Percentiles rank a stretch among this genome's conserved stretches.
phyloP scores from a whole-genome alignment of 1,284 basidiomycete species.

The Cryptococcus wingfieldii region DNA sequence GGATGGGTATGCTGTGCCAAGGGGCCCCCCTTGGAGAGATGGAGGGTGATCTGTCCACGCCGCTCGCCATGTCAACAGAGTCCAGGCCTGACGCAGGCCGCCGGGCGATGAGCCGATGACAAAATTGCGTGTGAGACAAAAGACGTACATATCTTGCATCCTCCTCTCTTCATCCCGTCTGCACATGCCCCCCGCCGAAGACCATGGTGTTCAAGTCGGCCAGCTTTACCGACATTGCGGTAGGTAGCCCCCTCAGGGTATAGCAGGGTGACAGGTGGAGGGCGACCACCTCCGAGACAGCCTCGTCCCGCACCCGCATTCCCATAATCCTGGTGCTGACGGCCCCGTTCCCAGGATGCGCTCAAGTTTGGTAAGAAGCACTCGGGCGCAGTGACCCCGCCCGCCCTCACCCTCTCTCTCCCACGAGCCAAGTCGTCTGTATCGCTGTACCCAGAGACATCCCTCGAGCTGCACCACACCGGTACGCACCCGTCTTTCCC shows the following conservation, averaged over 20 bases:
- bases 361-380: not conserved
- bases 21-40: no score
- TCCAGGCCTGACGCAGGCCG: no score
- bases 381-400: not conserved
- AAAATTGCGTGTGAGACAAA: no score
- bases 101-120: no score
- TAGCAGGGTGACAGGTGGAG: not conserved
- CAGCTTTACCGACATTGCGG: slow-evolving; percentile 11
- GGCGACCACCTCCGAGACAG: slow-evolving; percentile 4
- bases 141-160: no score
- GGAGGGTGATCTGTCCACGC: no score
- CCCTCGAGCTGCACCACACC: slow-evolving; percentile 5
- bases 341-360: not conserved
- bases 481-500: not conserved
- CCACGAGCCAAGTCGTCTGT: not conserved
- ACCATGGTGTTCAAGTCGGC: slow-evolving; percentile 5
- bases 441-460: no score
- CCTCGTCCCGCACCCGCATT: no score
- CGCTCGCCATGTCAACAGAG: no score
- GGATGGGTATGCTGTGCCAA: no score
- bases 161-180: not conserved
- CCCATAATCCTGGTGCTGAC: no score
- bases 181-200: no score
- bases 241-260: slow-evolving; percentile 1
- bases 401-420: not conserved